A percentile compares a stretch with the other conserved stretches of the same genome.
phyloP scores from a whole-genome alignment of 352 stramenopile species.

The Pythium utonaiense region DNA sequence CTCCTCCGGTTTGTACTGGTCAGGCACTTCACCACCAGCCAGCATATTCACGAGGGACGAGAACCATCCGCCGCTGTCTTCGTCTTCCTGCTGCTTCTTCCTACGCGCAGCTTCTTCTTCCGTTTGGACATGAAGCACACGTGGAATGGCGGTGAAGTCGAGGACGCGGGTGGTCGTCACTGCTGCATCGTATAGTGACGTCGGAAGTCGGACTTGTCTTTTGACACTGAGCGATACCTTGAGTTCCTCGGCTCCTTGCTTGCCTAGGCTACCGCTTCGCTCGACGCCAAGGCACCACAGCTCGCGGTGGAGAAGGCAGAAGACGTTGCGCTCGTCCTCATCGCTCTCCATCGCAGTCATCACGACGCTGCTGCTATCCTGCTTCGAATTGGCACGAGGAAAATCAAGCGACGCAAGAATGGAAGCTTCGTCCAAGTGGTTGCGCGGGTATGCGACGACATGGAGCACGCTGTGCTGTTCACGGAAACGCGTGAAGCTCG shows the following conservation, averaged over 20 bases:
- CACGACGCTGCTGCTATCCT: constrained; percentile 15
- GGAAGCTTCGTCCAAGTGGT: constrained; percentile 72
- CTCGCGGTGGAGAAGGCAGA: constrained; percentile 53
- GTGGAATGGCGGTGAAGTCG: constrained; percentile 54
- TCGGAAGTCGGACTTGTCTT: constrained; percentile 45
- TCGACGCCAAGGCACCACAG: constrained; percentile 55
- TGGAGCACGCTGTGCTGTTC: constrained; percentile 57
- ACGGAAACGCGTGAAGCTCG: constrained; percentile 51
- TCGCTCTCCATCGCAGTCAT: constrained; percentile 61
- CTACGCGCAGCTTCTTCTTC: constrained; percentile 26
- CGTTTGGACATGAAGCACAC: constrained; percentile 52
- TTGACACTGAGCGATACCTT: constrained; percentile 35
- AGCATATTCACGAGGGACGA: constrained; percentile 55
- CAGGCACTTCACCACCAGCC: constrained; percentile 56
- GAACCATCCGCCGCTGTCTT: constrained; percentile 46
- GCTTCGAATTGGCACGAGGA: constrained; percentile 17
- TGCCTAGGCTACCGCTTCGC: constrained; percentile 36
- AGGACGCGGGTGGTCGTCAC: constrained; percentile 17
- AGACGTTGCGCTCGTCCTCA: constrained; percentile 42
- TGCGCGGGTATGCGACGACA: constrained; percentile 64
- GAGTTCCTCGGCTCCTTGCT: constrained; percentile 29
- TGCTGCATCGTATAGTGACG: constrained; percentile 23
- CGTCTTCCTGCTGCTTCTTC: constrained; percentile 40
- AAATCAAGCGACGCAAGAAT: constrained; percentile 49
- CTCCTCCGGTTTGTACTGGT: constrained; percentile 66